Evolutionary conservation across 163 green algal genomes (phyloP).

Genomic region (Chlamydomonas reinhardtii): DNA sequence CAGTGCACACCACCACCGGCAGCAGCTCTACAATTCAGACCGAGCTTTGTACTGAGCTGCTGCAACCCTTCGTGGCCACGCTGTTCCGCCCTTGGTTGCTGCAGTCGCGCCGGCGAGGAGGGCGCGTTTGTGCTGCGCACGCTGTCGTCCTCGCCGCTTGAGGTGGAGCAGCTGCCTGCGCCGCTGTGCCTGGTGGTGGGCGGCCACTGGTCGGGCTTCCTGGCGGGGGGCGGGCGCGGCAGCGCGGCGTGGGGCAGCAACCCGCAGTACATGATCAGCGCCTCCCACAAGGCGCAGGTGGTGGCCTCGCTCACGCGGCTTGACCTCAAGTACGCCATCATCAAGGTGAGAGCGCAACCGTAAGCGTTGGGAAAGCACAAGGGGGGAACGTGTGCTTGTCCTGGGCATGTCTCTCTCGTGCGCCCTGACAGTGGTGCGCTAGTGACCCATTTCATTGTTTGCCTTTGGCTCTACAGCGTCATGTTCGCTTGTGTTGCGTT

Average conservation of each 20-base stretch:
- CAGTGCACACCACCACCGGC: too few relatives aligned
- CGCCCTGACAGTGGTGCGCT: too few relatives aligned
- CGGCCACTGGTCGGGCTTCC: slow-evolving; percentile 51
- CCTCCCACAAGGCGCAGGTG: slow-evolving; percentile 53
- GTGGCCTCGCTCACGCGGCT: slow-evolving; percentile 59
- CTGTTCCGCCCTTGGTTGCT: too few relatives aligned
- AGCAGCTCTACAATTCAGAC: too few relatives aligned
- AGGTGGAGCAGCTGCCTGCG: slow-evolving; percentile 74
- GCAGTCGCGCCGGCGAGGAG: slow-evolving; percentile 65
- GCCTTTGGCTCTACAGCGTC: too few relatives aligned
- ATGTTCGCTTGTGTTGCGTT: too few relatives aligned
- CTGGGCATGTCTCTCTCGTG: too few relatives aligned
- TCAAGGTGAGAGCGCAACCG: slow-evolving; percentile 54
- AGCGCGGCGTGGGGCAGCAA: slow-evolving; percentile 68
- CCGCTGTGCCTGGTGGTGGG: slow-evolving; percentile 67
- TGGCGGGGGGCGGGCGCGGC: slow-evolving; percentile 54
- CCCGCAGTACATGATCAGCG: slow-evolving; percentile 75
- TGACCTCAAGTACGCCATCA: slow-evolving; percentile 62
- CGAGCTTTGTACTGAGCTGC: too few relatives aligned
- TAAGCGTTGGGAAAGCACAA: neutral
- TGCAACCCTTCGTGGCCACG: too few relatives aligned
- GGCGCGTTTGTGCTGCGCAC: slow-evolving; percentile 69
- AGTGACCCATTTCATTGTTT: too few relatives aligned
- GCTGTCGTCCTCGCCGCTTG: slow-evolving; percentile 54
- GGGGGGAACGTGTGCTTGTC: neutral